A percentile compares a stretch with the other conserved stretches of the same genome.
Evolutionary conservation across 345 rosid genomes (phyloP).

Genomic region (Aquilaria sinensis): DNA sequence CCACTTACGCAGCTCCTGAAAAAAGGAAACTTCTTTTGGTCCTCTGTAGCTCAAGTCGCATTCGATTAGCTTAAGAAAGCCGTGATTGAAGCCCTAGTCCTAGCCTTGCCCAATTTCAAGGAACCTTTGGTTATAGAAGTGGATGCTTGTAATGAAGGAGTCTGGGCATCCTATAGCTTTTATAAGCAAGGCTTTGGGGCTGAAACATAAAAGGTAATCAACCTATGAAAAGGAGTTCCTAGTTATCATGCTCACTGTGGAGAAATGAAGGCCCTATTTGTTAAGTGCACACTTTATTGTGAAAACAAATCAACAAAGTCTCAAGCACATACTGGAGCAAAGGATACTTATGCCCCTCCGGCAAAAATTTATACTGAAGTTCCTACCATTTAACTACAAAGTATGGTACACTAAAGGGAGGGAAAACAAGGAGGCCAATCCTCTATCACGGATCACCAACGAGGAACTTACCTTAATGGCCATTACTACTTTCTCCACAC

Average conservation of each 20-base stretch:
- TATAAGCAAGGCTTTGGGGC: neutral
- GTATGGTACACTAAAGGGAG: neutral
- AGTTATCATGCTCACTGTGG: neutral
- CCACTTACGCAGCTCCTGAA: neutral
- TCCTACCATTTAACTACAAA: neutral
- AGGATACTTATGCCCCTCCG: neutral
- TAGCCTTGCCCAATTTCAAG: neutral
- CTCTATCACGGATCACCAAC: too few species aligned
- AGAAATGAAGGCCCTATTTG: neutral
- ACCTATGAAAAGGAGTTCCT: constrained; percentile 5
- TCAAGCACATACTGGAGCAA: neutral
- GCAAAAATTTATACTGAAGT: neutral
- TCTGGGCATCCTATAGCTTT: neutral
- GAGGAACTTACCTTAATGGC: too few species aligned
- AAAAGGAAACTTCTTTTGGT: neutral
- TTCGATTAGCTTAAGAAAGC: neutral
- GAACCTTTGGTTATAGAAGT: neutral
- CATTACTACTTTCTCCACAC: too few species aligned
- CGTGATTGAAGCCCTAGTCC: neutral
- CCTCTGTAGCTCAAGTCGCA: neutral
- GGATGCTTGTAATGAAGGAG: neutral
- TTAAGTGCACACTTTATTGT: neutral
- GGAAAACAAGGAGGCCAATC: neutral
- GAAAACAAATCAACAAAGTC: neutral
- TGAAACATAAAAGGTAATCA: neutral